These are phyloP conservation scores for Aristolochia fimbriata DNA, from an alignment of 164 flowering plant genomes.

Conservation along the genomic window DNA sequence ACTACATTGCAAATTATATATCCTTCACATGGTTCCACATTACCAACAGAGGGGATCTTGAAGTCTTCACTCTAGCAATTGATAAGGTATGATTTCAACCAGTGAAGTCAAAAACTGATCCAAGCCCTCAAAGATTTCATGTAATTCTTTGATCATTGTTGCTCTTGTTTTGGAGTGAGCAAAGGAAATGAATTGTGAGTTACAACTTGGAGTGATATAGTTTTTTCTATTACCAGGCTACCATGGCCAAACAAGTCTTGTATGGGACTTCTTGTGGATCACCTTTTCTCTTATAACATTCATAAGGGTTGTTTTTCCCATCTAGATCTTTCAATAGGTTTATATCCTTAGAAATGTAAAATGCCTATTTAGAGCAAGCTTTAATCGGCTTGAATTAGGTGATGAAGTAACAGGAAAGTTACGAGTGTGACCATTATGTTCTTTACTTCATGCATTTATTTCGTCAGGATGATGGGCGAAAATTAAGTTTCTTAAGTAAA, in stretches of 20 bases:
- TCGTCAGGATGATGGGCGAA: background rate
- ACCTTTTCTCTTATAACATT: too few species aligned
- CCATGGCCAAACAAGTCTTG: too few species aligned
- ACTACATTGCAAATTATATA: constrained; percentile 94
- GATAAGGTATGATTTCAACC: constrained; percentile 54
- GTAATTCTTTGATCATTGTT: too few species aligned
- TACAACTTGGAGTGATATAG: too few species aligned
- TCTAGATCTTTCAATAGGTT: background rate
- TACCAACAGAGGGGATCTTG: constrained; percentile 66
- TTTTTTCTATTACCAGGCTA: background rate
- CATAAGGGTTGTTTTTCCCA: background rate
- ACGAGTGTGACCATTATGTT: constrained; percentile 1
- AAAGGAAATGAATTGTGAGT: too few species aligned
- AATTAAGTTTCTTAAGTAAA: too few species aligned
- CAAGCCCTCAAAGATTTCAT: too few species aligned
- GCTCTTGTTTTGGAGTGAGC: too few species aligned
- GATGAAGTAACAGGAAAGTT: background rate
- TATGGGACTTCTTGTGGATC: too few species aligned
- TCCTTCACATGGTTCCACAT: constrained; percentile 88
- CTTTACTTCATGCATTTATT: background rate
- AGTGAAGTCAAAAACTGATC: too few species aligned
- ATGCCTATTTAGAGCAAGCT: constrained; percentile 1
- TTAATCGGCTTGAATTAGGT: background rate
- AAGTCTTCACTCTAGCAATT: constrained; percentile 91
- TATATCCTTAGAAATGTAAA: background rate